phyloP scores from a whole-genome alignment of 306 rosid species.

The Sicyos baderoa region DNA sequence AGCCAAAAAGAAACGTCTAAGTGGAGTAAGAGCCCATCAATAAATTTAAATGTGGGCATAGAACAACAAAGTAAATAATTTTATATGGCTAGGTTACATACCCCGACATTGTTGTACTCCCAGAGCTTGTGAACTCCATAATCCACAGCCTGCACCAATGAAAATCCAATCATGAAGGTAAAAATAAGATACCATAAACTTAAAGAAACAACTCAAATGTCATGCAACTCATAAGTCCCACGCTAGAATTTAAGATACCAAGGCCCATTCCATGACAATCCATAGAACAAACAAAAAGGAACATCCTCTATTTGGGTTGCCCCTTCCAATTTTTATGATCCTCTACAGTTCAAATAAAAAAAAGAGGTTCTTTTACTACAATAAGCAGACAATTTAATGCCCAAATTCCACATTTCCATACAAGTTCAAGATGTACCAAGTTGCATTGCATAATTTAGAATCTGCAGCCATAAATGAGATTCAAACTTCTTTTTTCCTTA shows the following conservation, averaged over 20 bases:
- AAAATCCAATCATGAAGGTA: slow-evolving; percentile 6
- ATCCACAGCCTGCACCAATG: slow-evolving; percentile 76
- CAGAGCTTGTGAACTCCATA: slow-evolving; percentile 87
- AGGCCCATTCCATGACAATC: not conserved
- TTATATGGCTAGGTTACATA: slow-evolving; percentile 20
- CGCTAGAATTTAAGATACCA: not conserved
- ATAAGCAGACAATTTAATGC: not conserved
- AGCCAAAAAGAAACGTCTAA: not conserved
- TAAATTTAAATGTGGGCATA: not conserved
- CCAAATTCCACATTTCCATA: not conserved
- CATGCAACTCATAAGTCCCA: not conserved
- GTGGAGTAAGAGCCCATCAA: not conserved
- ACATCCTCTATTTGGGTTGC: not conserved
- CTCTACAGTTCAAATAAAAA: not conserved
- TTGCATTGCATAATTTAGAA: not conserved
- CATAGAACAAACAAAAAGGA: not conserved
- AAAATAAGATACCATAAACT: not conserved
- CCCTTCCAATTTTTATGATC: not conserved
- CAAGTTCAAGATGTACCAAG: not conserved
- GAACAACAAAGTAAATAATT: slow-evolving; percentile 1
- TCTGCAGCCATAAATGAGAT: not conserved
- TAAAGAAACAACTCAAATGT: not conserved
- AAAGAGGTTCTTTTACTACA: not conserved
- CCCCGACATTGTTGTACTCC: slow-evolving; percentile 94
- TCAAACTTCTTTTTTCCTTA: too few species aligned